A percentile compares a stretch with the other conserved stretches of the same genome.
Conservation (phyloP, 2,329 filamentous ascomycete species). For the Magnaporthiopsis poae region DNA sequence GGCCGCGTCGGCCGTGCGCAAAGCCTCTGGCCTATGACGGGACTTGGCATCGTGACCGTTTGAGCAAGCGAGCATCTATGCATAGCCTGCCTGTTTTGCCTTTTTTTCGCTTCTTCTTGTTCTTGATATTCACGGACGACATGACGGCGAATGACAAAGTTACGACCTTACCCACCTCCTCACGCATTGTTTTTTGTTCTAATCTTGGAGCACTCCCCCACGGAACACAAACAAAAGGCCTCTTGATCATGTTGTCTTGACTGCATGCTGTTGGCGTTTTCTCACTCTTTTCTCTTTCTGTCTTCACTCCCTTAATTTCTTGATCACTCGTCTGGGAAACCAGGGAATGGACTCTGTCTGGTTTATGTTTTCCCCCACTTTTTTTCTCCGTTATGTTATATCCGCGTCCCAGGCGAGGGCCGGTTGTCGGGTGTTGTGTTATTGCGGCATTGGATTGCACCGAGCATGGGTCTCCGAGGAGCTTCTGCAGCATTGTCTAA, state of each 20-base stretch:
- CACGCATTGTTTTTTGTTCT: not conserved
- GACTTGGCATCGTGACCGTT: not conserved
- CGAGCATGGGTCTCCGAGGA: not conserved
- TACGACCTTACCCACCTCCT: not conserved
- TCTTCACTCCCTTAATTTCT: not conserved
- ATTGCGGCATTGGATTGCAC: not conserved
- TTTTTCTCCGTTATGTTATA: not conserved
- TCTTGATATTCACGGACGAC: slow-evolving; percentile 4
- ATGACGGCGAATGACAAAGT: not conserved
- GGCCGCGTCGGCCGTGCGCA: slow-evolving; percentile 35
- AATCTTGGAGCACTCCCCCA: not conserved
- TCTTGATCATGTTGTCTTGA: not conserved
- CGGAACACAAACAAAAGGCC: not conserved
- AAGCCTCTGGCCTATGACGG: slow-evolving; percentile 35
- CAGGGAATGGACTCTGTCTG: not conserved
- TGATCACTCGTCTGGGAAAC: not conserved
- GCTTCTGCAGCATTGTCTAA: not conserved
- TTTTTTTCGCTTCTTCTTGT: not conserved
- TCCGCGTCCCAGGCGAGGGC: not conserved
- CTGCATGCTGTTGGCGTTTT: slow-evolving; percentile 4
- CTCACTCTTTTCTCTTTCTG: not conserved
- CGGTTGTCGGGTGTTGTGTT: not conserved
- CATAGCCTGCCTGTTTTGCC: not conserved
- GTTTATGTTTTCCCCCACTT: not conserved
- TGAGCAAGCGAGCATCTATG: not conserved